Percentiles rank a stretch among this genome's conserved stretches.
Evolutionary conservation across 495 filamentous ascomycete species (phyloP).

Genomic region (Penicillium ochrochloron): DNA sequence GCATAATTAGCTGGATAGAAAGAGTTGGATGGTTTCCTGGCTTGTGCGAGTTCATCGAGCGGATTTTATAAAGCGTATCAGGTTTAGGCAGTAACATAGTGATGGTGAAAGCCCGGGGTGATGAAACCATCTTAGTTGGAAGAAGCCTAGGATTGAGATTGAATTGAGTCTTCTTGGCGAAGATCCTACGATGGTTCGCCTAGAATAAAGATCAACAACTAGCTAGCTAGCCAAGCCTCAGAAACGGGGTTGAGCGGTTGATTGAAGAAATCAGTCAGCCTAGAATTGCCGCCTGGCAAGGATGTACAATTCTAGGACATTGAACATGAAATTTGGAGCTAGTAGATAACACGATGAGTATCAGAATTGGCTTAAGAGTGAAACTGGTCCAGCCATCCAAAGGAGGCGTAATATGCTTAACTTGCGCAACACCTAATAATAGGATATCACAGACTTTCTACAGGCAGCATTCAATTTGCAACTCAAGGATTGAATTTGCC

Average conservation of each 20-base stretch:
- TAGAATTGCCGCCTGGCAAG: neutral
- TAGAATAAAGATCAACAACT: neutral
- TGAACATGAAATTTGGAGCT: no score
- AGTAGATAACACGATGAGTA: no score
- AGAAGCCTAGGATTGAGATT: neutral
- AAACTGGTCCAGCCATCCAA: no score
- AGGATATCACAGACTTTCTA: neutral
- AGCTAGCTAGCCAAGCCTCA: neutral
- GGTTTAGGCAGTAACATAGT: constrained; percentile 12
- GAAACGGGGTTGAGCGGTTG: neutral
- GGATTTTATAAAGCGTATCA: neutral
- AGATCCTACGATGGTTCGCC: neutral
- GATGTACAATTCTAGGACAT: neutral
- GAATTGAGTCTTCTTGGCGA: neutral
- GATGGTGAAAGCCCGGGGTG: neutral
- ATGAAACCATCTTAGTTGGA: neutral
- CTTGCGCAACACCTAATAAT: neutral
- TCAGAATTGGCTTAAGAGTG: neutral
- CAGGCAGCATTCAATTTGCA: neutral
- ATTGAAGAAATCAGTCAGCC: neutral
- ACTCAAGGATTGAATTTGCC: neutral
- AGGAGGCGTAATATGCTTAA: neutral
- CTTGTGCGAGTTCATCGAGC: neutral
- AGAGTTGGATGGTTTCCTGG: neutral
- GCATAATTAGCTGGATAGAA: neutral